Base-by-base conservation (phyloP, 108 stramenopile species). In the Bacterosira constricta region DNA sequence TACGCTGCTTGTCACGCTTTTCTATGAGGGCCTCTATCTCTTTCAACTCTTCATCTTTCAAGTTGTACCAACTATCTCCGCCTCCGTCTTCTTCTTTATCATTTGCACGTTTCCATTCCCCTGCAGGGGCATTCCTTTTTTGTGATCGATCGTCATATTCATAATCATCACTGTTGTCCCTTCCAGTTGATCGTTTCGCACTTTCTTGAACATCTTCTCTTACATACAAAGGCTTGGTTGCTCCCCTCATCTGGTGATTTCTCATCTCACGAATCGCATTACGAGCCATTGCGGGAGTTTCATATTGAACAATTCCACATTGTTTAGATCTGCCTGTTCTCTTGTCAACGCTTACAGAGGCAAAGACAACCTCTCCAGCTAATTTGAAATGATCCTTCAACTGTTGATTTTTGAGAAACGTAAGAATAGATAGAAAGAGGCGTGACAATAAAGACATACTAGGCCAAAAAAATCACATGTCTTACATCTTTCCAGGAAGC, bases 251-350 rank as follows among this genome's bases (percentile, higher is more conserved):
- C 11, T 89, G 90, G 71, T 87, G 75, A n/a, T 94, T 74, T 59
- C 89, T 60, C 90, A 94, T 94, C 6, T 80, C 75, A 25, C 80
- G 31, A 63, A 94, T 94, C 2, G 93, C 93, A 30, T 54, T 71
- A 38, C 74, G 59, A 10, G 93, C 93, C 82, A 79, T 77, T 15
- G 85, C 82, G 1, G 86, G 77, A 1, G 87, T 91, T 66, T 91
- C 88, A 59, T 80, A 94, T 50, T 94, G 90, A 4, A 94, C 93
- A 46, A 94, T 85, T 10, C 93, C 93, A 63, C 83, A 84, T 15
- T 85, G 86, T 74, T 91, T 91, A 11, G 87, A 83, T 61, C 76
- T 63, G 15, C 93, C 89, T 11, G 87, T 91, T 11, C 31, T 64
- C 3, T 37, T 44, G 63, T 94, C 89, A 37, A 83, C 66, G 58